phyloP scores from a whole-genome alignment of 2,329 filamentous ascomycete species.

The Nannizziopsis arthrosporioides region DNA sequence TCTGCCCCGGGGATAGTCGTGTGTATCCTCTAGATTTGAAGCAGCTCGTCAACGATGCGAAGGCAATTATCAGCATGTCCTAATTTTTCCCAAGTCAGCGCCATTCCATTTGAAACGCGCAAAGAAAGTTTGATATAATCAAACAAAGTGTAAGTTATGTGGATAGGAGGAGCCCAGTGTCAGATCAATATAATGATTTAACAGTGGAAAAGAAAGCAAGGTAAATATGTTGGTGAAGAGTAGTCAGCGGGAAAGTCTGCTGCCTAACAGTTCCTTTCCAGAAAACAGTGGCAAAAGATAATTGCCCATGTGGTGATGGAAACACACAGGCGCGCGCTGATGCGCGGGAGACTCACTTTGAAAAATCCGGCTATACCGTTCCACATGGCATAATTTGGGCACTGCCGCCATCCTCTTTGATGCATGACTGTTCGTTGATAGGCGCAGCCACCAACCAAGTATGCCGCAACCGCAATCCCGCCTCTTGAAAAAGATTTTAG shows the following conservation, averaged over 20 bases:
- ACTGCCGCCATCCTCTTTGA: constrained; percentile 84
- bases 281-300: too few species aligned
- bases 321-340: too few species aligned
- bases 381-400: constrained; percentile 92
- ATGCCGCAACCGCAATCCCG: constrained; percentile 68
- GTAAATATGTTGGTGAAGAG: too few species aligned
- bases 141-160: too few species aligned
- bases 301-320: too few species aligned
- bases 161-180: too few species aligned
- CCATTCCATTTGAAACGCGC: too few species aligned
- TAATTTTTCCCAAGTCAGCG: constrained; percentile 16
- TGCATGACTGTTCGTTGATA: constrained; percentile 93
- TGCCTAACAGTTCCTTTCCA: too few species aligned
- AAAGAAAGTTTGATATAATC: too few species aligned
- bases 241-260: too few species aligned
- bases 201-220: too few species aligned
- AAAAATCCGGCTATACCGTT: constrained; percentile 74
- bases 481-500: constrained; percentile 27
- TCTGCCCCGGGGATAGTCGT: constrained; percentile 20
- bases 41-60: constrained; percentile 34
- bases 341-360: constrained; percentile 66
- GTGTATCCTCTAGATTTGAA: constrained; percentile 26
- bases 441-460: constrained; percentile 82
- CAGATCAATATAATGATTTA: too few species aligned
- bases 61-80: constrained; percentile 39